Evolutionary conservation across 176 grass and related monocot genomes (phyloP).

Genomic region (Calamus simplicifolius): DNA sequence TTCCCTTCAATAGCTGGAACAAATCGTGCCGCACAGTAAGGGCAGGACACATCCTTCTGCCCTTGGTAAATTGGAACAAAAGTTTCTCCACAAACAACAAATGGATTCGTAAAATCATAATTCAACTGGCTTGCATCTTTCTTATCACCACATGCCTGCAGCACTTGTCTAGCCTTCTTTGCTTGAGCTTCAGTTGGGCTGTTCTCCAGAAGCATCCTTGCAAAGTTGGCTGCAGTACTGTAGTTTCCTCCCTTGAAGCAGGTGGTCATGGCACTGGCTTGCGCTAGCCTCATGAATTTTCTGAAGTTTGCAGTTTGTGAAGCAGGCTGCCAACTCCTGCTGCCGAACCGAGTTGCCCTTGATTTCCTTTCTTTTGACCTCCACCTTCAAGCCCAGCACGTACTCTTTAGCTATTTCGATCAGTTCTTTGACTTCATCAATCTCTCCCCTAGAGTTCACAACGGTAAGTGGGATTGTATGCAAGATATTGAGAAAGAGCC

Average conservation of each 20-base stretch:
- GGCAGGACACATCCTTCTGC: conserved; percentile 85
- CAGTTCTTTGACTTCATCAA: conserved; percentile 93
- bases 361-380: conserved; percentile 75
- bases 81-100: conserved; percentile 79
- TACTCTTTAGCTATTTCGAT: conserved; percentile 88
- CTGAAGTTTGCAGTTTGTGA: conserved; percentile 83
- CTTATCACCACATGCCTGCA: conserved; percentile 48
- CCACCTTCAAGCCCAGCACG: conserved; percentile 79
- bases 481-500: conserved; percentile 74
- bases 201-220: conserved; percentile 76
- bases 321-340: conserved; percentile 70
- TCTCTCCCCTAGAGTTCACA: conserved; percentile 75
- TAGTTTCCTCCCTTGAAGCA: conserved; percentile 72
- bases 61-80: conserved; percentile 85
- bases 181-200: conserved; percentile 61
- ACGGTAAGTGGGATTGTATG: conserved; percentile 73
- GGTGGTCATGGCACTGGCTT: conserved; percentile 58
- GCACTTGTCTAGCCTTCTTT: conserved; percentile 74
- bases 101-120: conserved; percentile 91
- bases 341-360: conserved; percentile 42
- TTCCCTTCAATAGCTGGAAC: conserved; percentile 56
- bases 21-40: conserved; percentile 63
- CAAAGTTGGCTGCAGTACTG: conserved; percentile 68
- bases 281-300: conserved; percentile 68
- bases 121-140: conserved; percentile 52